Evolutionary conservation across 495 filamentous ascomycete genomes (phyloP).

Genomic region (Penicillium cataractarum): DNA sequence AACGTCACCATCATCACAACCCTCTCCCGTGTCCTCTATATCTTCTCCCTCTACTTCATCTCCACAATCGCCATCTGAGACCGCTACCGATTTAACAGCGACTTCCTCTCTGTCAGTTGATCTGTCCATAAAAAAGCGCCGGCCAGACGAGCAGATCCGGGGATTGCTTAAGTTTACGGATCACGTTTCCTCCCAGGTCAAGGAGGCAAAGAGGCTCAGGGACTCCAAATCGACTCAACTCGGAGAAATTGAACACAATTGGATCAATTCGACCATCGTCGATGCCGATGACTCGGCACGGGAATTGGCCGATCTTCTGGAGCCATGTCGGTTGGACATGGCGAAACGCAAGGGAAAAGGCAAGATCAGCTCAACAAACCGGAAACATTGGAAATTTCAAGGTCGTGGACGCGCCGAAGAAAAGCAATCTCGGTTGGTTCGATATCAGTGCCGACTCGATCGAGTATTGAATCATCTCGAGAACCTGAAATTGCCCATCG

Average conservation of each 20-base stretch:
- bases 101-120: slow-evolving; percentile 11
- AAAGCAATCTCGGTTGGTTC: slow-evolving; percentile 8
- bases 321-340: slow-evolving; percentile 15
- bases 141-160: slow-evolving; percentile 14
- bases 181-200: slow-evolving; percentile 7
- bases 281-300: slow-evolving; percentile 14
- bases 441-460: slow-evolving; percentile 16
- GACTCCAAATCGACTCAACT: slow-evolving; percentile 12
- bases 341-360: slow-evolving; percentile 23
- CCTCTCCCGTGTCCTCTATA: background rate
- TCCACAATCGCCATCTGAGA: slow-evolving; percentile 1
- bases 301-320: slow-evolving; percentile 15
- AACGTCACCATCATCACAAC: background rate
- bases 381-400: slow-evolving; percentile 19
- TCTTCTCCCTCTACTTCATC: background rate
- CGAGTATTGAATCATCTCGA: slow-evolving; percentile 14
- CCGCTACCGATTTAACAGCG: slow-evolving; percentile 1
- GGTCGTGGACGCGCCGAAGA: slow-evolving; percentile 12
- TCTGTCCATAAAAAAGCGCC: slow-evolving; percentile 1
- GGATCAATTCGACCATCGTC: slow-evolving; percentile 20
- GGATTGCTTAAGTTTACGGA: slow-evolving; percentile 13
- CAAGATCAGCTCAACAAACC: slow-evolving; percentile 16
- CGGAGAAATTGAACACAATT: slow-evolving; percentile 26
- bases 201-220: slow-evolving; percentile 11
- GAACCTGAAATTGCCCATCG: background rate